Percentiles rank a stretch among this genome's conserved stretches.
phyloP scores from a whole-genome alignment of 2,329 filamentous ascomycete genomes.

The Dactylellina leptospora region DNA sequence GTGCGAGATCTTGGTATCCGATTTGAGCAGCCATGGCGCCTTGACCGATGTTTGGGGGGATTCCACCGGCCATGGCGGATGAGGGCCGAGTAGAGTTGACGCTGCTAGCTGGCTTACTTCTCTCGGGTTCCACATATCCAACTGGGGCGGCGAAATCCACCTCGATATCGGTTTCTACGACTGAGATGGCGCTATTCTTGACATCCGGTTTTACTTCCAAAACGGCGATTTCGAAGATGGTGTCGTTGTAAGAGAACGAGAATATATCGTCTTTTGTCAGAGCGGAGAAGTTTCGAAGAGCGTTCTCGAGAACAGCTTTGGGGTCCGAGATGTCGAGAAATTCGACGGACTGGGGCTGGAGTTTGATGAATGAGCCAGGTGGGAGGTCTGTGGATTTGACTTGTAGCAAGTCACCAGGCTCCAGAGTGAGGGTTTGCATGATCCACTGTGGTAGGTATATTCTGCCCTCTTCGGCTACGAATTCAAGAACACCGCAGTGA shows the following conservation, averaged over 20 bases:
- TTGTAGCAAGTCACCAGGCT: slow-evolving; percentile 92
- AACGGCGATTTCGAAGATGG: slow-evolving; percentile 90
- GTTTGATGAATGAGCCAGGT: slow-evolving; percentile 89
- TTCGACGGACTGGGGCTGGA: slow-evolving; percentile 89
- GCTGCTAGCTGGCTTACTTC: slow-evolving; percentile 52
- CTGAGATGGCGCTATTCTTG: slow-evolving; percentile 84
- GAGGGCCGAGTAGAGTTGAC: slow-evolving; percentile 83
- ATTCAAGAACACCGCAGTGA: slow-evolving; percentile 94
- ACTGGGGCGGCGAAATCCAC: slow-evolving; percentile 95
- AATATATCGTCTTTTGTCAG: slow-evolving; percentile 93
- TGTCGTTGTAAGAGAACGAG: slow-evolving; percentile 96
- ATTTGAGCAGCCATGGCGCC: slow-evolving; percentile 98
- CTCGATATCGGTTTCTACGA: slow-evolving; percentile 94
- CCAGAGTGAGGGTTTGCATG: slow-evolving; percentile 89
- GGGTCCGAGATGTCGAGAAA: slow-evolving; percentile 98
- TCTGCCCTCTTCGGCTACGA: slow-evolving; percentile 95
- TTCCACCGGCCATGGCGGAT: slow-evolving; percentile 68
- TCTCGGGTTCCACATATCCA: slow-evolving; percentile 89
- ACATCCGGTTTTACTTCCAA: slow-evolving; percentile 89
- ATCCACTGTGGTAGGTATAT: slow-evolving; percentile 98
- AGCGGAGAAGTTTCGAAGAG: slow-evolving; percentile 93
- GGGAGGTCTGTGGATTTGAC: slow-evolving; percentile 93
- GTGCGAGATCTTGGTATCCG: slow-evolving; percentile 91
- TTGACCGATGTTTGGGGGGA: slow-evolving; percentile 75
- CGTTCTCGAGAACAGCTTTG: slow-evolving; percentile 95